These are phyloP conservation scores for Beta macrorhiza DNA, from an alignment of 179 eudicot species.

Conservation along the genomic window DNA sequence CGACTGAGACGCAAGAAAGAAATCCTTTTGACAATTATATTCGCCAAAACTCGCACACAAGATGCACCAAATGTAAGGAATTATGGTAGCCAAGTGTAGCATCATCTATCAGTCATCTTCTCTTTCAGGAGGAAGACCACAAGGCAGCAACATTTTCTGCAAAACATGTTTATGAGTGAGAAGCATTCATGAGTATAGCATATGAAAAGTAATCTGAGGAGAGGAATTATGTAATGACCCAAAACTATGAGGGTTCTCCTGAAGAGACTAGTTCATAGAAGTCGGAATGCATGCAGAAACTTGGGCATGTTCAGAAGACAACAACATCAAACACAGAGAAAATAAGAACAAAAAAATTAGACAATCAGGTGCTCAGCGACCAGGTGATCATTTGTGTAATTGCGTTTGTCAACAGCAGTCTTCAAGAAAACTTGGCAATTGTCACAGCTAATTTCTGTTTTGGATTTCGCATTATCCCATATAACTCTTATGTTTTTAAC, in stretches of 20 bases:
- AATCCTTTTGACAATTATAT: neutral
- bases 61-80: neutral
- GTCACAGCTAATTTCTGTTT: too few relatives aligned
- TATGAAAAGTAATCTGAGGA: neutral
- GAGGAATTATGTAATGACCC: neutral
- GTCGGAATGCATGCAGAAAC: neutral
- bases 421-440: neutral
- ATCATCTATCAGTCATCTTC: conserved; percentile 21
- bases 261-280: neutral
- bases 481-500: too few relatives aligned
- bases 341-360: neutral
- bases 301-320: neutral
- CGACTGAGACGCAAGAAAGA: neutral
- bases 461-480: too few relatives aligned
- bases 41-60: neutral
- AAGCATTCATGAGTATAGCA: neutral
- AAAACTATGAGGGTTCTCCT: neutral
- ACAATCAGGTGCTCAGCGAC: neutral
- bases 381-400: neutral
- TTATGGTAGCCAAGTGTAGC: neutral
- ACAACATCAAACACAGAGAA: neutral
- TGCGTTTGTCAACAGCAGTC: neutral
- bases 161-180: conserved; percentile 6
- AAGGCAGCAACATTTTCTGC: conserved; percentile 35
- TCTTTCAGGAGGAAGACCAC: conserved; percentile 36